Base-by-base conservation (phyloP, 2,329 filamentous ascomycete species). In the Metarhizium humberi region DNA sequence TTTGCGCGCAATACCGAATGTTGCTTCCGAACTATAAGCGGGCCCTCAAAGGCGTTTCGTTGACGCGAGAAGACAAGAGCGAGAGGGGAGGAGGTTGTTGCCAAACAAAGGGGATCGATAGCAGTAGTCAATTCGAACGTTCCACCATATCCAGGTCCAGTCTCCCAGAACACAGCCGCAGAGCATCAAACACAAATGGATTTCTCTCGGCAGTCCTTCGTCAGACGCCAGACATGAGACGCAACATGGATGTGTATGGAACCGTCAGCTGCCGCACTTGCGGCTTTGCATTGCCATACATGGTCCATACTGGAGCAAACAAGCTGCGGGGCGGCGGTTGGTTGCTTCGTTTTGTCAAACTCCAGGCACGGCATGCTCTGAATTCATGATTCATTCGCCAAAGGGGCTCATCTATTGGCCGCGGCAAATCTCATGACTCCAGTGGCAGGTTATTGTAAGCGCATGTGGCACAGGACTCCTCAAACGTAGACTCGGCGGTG, bases 401-500 rank as follows among this genome's bases (percentile, higher is more conserved):
- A 18, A 10, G 1, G 6, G 14, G 14, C 40, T 6, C n/a, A 6
- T 43, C 40, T 14, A 6, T 43, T 43, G 40, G 13, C 16, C 40
- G 7, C 20, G 20, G 43, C 43, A 6, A 13, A 25, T 13, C n/a
- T 25, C 25, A 25, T 25, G 25, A 4, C 25, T 25, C 25, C 25
- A 4, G 25, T 29, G 43, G n/a, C 18, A 14, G 34, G 40, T 14
- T 43, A 1, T 43, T 43, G 13, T n/a, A 16, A 14, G 40, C 6
- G 6, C 10, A 32, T 29, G 11, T 18, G 4, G 14, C 7, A 29
- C 20, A 32, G 10, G 6, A 30, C 47, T 14, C 32, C 42, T 62
- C 67, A 80, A 51, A 81, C 78, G 58, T 81, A 81, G 52, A 75
- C 73, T 45, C 78, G 70, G 30, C 73, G 73, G 62, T 79, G 77